These are phyloP conservation scores for Balansia obtecta DNA, from an alignment of 2,329 filamentous ascomycete genomes.

Conservation along the genomic window DNA sequence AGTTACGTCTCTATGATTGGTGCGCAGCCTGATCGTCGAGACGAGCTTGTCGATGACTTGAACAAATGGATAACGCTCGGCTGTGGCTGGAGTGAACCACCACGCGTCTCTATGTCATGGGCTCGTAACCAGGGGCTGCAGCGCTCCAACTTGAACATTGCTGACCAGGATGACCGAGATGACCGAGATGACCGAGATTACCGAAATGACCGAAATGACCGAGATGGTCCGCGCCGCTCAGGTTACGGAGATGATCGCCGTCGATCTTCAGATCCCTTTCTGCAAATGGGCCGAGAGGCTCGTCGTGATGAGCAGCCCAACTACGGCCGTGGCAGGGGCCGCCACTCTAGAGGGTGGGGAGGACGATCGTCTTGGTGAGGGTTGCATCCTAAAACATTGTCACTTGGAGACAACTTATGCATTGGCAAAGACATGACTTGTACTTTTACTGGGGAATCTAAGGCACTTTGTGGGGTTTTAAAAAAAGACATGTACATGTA, in stretches of 20 bases:
- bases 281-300: conserved; percentile 13
- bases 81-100: conserved; percentile 40
- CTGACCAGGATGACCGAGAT: conserved; percentile 3
- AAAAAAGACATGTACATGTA: conserved; percentile 3
- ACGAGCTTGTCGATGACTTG: conserved; percentile 32
- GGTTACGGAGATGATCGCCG: conserved; percentile 8
- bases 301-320: conserved; percentile 12
- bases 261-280: conserved; percentile 15
- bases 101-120: conserved; percentile 20
- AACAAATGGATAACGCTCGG: conserved; percentile 39
- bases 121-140: conserved; percentile 20
- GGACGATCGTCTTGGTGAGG: conserved; percentile 1
- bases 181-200: conserved; percentile 5
- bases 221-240: conserved; percentile 4
- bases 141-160: conserved; percentile 23
- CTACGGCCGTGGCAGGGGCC: conserved; percentile 7
- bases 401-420: background rate
- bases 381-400: background rate
- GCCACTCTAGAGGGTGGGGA: background rate
- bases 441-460: background rate
- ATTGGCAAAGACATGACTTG: background rate
- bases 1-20: conserved; percentile 49
- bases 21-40: conserved; percentile 27
- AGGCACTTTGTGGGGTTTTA: background rate
- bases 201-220: conserved; percentile 9